These are phyloP conservation scores for Thelonectria blattea DNA, from an alignment of 2,329 filamentous ascomycete genomes.

Conservation along the genomic window DNA sequence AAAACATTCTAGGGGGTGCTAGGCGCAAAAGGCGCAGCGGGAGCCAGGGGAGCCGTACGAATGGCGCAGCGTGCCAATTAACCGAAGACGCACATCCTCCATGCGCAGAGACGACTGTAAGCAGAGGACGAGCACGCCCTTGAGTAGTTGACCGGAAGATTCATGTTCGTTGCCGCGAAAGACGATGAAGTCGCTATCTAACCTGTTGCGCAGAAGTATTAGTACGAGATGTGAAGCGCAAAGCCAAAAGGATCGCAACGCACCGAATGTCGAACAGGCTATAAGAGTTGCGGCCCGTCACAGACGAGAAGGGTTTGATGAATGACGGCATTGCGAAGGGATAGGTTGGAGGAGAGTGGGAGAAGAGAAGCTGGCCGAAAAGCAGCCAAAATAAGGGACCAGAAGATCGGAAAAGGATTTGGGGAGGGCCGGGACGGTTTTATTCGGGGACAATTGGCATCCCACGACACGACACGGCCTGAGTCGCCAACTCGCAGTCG, in stretches of 20 bases:
- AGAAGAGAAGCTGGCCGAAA: slow-evolving; percentile 23
- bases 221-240: slow-evolving; percentile 15
- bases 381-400: slow-evolving; percentile 30
- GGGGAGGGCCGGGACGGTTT: slow-evolving; percentile 37
- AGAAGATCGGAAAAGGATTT: slow-evolving; percentile 27
- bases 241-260: slow-evolving; percentile 30
- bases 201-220: slow-evolving; percentile 50
- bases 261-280: slow-evolving; percentile 66
- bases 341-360: slow-evolving; percentile 17
- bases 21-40: neutral
- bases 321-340: slow-evolving; percentile 58
- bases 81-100: slow-evolving; percentile 74
- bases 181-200: slow-evolving; percentile 80
- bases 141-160: slow-evolving; percentile 75
- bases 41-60: slow-evolving; percentile 57
- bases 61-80: slow-evolving; percentile 70
- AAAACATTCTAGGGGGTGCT: slow-evolving; percentile 6
- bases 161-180: slow-evolving; percentile 78
- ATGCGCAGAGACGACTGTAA: slow-evolving; percentile 71
- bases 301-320: slow-evolving; percentile 58
- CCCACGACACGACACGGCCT: slow-evolving; percentile 19
- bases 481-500: slow-evolving; percentile 10
- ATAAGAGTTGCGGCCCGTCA: slow-evolving; percentile 57
- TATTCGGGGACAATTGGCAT: slow-evolving; percentile 32
- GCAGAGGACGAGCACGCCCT: slow-evolving; percentile 76